Evolutionary conservation across 2,329 filamentous ascomycete genomes (phyloP), one percentile per base, ranked within the genome.

Genomic region (Coniochaeta ligniaria): DNA sequence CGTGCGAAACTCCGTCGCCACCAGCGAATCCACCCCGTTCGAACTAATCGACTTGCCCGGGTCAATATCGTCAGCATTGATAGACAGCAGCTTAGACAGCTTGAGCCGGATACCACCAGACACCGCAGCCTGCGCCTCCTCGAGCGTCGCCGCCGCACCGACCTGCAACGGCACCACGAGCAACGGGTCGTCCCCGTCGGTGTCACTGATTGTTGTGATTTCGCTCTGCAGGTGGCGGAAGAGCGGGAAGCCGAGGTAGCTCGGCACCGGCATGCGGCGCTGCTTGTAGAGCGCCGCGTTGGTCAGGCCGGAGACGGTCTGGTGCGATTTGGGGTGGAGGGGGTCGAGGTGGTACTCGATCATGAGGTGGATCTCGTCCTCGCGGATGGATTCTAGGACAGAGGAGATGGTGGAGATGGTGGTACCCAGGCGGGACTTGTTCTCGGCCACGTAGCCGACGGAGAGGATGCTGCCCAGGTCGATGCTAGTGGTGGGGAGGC

Each of bases 1-100:
- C 36, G 75, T 76, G 2, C 77, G 65, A 35, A 80, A 52, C 64
- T 80, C 77, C 0, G 80, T 73, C 1, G 76, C 77, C 31, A 80
- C 72, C 0, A 80, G 70, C 1, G 74, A 76, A 65, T 78, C 75
- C 8, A 76, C 69, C 0, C 76, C 75, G 43, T 71, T 73, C 3
- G 71, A 69, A 1, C 70, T 69, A 1, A 73, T 66, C 2, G 71
- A 65, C 61, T 68, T 69, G 1, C 57, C 54, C 1, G 63, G 50
- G 28, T 72, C 69, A 14, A 75, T 65, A 7, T 75, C 72, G 4
- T 62, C 62, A 8, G 63, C 60, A 3, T 68, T 59, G 1, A 75
- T 69, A 24, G 66, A 63, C 61, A 78, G 69, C 14, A 72, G 70
- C 5, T 69, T 56, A 6, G 33, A 33, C 3, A 77, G 64, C 52